Evolutionary conservation across 2,329 filamentous ascomycete genomes (phyloP).

Genomic region (Aspergillus quadricinctus): DNA sequence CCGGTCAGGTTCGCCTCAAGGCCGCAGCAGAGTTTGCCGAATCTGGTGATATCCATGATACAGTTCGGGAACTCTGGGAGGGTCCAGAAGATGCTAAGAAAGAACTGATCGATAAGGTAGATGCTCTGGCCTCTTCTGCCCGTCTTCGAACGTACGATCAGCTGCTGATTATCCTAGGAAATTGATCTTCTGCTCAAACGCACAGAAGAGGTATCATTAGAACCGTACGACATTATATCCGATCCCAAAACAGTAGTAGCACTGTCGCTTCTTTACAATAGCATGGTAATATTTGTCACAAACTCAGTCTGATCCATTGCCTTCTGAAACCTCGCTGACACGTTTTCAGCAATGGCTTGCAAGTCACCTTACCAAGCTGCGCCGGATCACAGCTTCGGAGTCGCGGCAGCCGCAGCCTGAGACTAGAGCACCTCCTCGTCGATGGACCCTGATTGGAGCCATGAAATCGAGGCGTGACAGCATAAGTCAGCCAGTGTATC

Average conservation of each 20-base stretch:
- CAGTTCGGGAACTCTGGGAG: constrained; percentile 64
- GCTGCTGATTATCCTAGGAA: constrained; percentile 40
- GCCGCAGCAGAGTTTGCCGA: constrained; percentile 65
- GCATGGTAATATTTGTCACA: constrained; percentile 56
- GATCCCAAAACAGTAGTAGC: constrained; percentile 82
- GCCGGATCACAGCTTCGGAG: constrained; percentile 75
- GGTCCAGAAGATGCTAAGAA: constrained; percentile 46
- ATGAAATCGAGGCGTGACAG: constrained; percentile 53
- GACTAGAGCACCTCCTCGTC: constrained; percentile 54
- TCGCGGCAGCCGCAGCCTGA: constrained; percentile 40
- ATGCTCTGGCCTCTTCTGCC: background rate
- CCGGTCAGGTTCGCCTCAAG: constrained; percentile 62
- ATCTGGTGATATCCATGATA: constrained; percentile 66
- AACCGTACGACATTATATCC: constrained; percentile 78
- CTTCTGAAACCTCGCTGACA: constrained; percentile 9
- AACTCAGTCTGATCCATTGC: background rate
- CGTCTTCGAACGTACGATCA: background rate
- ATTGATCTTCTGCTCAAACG: constrained; percentile 50
- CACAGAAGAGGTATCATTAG: constrained; percentile 58
- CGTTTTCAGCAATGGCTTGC: constrained; percentile 72
- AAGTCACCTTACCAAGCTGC: constrained; percentile 72
- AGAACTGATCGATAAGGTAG: constrained; percentile 59
- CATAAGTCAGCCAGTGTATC: constrained; percentile 62
- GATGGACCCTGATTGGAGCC: constrained; percentile 79
- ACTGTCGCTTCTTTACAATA: constrained; percentile 86